Base-by-base conservation (phyloP, 2,329 filamentous ascomycete species). In the Thielaviopsis punctulata region DNA sequence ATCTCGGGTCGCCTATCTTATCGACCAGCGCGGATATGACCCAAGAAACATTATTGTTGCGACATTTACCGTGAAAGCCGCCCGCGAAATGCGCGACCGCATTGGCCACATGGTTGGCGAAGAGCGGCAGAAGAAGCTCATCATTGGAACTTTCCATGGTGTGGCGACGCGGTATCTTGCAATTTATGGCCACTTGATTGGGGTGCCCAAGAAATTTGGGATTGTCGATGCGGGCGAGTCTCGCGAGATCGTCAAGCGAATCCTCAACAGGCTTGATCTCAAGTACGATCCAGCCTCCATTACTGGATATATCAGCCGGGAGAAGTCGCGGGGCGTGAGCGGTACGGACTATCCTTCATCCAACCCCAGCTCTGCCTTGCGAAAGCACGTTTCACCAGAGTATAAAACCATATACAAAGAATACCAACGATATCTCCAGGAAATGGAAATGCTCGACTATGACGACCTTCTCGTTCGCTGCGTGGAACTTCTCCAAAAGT, bases 11-110 rank as follows among this genome's bases (percentile, higher is more conserved):
- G 89, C 89, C 59, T 93, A 90, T 73, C 78, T 95, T 25, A 76
- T 95, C 51, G 77, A 82, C 49, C 73, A 84, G 60, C 69, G 78
- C 59, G 78, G 81, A 43, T 77, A 86, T 59, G 76, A 79, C 53
- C 90, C 90, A 61, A 80, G 84, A 68, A 87, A 95, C 68, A 80
- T 96, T 60, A 81, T 98, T 55, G 90, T 95, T 55, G 92, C 90
- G 56, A 96, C 90, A 0, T 98, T 98, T 63, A 98, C 92, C 1
- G 88, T 95, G 64, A 96, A 96, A 65, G 89, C 92, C 1, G 86
- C 89, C 18, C 77, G 72, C 18, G 90, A 96, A 69, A 98, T 98
- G 90, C 87, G 88, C 61, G 80, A 87, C 61, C 79, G 90, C 7
- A 86, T 96, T 53, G 79, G 81, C 0, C 82, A 76, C 54, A 74